phyloP scores from a whole-genome alignment of 768 basidiomycete genomes.

The Hygrocybe punicea region DNA sequence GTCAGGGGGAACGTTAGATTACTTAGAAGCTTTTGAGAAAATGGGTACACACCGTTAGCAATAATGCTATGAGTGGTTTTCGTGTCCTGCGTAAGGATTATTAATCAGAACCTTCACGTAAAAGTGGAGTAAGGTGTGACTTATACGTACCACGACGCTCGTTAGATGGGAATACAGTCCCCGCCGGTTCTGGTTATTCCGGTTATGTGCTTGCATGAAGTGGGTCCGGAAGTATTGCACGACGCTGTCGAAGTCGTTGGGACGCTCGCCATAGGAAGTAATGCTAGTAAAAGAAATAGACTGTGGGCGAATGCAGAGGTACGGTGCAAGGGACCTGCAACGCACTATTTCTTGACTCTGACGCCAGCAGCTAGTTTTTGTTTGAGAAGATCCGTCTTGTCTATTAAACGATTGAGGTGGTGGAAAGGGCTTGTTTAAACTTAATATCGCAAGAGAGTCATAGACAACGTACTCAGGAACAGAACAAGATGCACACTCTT shows the following conservation, averaged over 20 bases:
- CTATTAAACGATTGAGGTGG: slow-evolving; percentile 28
- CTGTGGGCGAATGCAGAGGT: background rate
- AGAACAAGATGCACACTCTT: slow-evolving; percentile 43
- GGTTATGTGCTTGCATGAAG: slow-evolving; percentile 76
- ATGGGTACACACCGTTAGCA: slow-evolving; percentile 57
- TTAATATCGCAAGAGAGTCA: background rate
- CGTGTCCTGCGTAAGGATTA: slow-evolving; percentile 53
- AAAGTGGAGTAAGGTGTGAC: slow-evolving; percentile 6
- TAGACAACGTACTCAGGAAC: slow-evolving; percentile 49
- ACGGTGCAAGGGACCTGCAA: slow-evolving; percentile 23
- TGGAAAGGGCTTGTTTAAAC: slow-evolving; percentile 5
- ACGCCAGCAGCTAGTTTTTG: slow-evolving; percentile 69
- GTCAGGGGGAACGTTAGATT: slow-evolving; percentile 14
- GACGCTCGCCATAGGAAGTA: slow-evolving; percentile 73
- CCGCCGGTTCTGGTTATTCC: slow-evolving; percentile 74
- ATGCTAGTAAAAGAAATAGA: slow-evolving; percentile 46
- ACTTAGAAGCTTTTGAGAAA: slow-evolving; percentile 1
- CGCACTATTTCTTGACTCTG: slow-evolving; percentile 73
- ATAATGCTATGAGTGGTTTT: slow-evolving; percentile 82
- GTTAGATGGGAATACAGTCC: slow-evolving; percentile 82
- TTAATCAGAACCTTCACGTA: slow-evolving; percentile 1
- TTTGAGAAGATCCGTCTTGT: slow-evolving; percentile 75
- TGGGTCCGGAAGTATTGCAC: slow-evolving; percentile 86
- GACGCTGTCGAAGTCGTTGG: slow-evolving; percentile 79
- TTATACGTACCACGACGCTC: slow-evolving; percentile 63